phyloP scores from a whole-genome alignment of 2,329 filamentous ascomycete genomes.

The Beauveria medogensis region DNA sequence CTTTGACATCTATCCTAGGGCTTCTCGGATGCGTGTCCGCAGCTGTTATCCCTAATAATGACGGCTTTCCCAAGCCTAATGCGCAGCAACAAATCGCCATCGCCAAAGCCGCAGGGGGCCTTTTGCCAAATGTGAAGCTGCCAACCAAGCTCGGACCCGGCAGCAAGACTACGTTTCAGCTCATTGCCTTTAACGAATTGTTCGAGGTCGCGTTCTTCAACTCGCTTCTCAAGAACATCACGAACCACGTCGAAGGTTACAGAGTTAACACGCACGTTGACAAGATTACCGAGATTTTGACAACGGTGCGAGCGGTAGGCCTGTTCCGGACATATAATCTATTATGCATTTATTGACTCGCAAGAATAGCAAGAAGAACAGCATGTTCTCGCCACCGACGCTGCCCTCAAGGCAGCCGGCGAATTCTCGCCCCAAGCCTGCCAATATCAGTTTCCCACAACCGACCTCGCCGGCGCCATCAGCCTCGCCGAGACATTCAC shows the following conservation, averaged over 20 bases:
- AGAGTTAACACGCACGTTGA: conserved; percentile 28
- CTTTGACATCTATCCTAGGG: neutral
- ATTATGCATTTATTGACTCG: neutral
- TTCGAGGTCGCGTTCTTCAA: conserved; percentile 64
- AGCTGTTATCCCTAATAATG: conserved; percentile 27
- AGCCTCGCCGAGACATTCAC: conserved; percentile 58
- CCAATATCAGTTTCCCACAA: conserved; percentile 55
- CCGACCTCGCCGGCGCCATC: conserved; percentile 50
- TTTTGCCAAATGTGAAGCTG: conserved; percentile 49
- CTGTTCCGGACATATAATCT: neutral
- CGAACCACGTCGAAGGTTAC: conserved; percentile 44
- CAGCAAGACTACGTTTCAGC: conserved; percentile 49
- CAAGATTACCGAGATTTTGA: conserved; percentile 41
- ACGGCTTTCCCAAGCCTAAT: conserved; percentile 54
- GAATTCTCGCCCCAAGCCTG: conserved; percentile 51
- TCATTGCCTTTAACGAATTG: conserved; percentile 65
- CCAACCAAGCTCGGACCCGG: conserved; percentile 41
- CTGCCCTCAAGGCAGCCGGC: conserved; percentile 43
- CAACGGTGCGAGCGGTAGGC: conserved; percentile 37
- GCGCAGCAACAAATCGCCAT: conserved; percentile 41
- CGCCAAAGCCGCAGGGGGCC: conserved; percentile 48
- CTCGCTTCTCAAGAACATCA: conserved; percentile 57
- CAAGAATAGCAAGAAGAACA: conserved; percentile 54
- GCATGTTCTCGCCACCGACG: conserved; percentile 54
- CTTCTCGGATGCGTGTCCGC: conserved; percentile 15